Percentiles rank a stretch among this genome's conserved stretches.
Evolutionary conservation across 2,329 filamentous ascomycete genomes (phyloP).

Genomic region (Pseudogymnoascus verrucosus): DNA sequence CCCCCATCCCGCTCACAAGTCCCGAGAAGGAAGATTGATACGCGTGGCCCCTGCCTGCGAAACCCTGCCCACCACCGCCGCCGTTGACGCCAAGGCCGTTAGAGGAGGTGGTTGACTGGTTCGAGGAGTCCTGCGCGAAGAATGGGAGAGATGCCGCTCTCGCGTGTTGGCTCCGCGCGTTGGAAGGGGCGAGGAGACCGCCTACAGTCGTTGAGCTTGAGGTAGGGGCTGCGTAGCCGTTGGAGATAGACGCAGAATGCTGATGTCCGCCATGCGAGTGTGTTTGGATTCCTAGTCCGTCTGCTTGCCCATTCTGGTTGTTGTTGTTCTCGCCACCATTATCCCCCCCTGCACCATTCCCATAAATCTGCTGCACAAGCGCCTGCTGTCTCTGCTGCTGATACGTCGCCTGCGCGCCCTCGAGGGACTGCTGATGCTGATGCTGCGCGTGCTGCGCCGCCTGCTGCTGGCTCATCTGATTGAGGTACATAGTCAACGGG

Average conservation of each 20-base stretch:
- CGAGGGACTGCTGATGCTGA: conserved; percentile 36
- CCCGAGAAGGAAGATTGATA: too few species aligned
- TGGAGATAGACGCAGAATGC: conserved; percentile 58
- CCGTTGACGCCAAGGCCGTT: conserved; percentile 34
- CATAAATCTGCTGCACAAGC: conserved; percentile 39
- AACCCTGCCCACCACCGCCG: conserved; percentile 22
- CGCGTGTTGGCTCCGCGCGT: conserved; percentile 48
- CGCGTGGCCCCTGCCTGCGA: conserved; percentile 49
- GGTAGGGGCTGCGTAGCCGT: conserved; percentile 32
- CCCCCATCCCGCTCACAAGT: too few species aligned
- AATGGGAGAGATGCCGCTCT: conserved; percentile 80
- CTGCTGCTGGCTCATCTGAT: conserved; percentile 66
- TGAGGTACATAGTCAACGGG: conserved; percentile 87
- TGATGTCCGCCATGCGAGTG: conserved; percentile 72
- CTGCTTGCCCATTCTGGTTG: conserved; percentile 37
- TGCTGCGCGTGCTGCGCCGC: conserved; percentile 56
- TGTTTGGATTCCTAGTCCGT: conserved; percentile 59
- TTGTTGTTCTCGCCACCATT: conserved; percentile 40
- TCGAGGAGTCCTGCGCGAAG: conserved; percentile 52
- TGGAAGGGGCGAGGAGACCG: conserved; percentile 67
- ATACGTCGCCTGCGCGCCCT: conserved; percentile 25
- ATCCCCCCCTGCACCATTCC: conserved; percentile 27
- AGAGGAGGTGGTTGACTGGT: conserved; percentile 42
- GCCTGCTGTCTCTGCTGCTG: conserved; percentile 41
- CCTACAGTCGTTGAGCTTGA: conserved; percentile 55